phyloP scores from a whole-genome alignment of 2,329 filamentous ascomycete species.

The Chaetoscypha palmicola region DNA sequence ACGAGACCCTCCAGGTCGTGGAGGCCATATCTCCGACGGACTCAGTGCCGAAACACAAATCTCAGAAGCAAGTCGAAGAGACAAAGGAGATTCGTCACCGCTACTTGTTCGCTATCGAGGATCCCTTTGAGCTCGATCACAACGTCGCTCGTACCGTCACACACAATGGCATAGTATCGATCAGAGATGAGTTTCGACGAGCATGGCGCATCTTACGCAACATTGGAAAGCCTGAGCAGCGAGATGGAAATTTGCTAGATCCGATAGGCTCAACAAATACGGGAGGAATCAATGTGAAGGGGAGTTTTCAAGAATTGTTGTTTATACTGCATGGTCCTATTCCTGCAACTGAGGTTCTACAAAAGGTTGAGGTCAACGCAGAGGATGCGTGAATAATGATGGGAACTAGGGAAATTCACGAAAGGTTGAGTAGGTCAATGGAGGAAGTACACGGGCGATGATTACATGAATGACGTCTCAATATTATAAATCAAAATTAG shows the following conservation, averaged over 20 bases:
- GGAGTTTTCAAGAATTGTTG: slow-evolving; percentile 18
- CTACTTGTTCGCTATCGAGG: slow-evolving; percentile 84
- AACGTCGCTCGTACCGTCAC: slow-evolving; percentile 85
- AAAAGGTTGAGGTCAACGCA: background rate
- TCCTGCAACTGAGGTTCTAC: background rate
- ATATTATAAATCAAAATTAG: background rate
- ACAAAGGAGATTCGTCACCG: slow-evolving; percentile 66
- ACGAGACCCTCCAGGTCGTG: background rate
- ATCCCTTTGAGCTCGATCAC: slow-evolving; percentile 82
- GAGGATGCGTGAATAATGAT: background rate
- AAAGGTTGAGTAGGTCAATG: background rate
- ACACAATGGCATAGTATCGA: slow-evolving; percentile 72
- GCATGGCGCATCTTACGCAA: slow-evolving; percentile 65
- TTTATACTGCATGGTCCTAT: slow-evolving; percentile 23
- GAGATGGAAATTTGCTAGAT: slow-evolving; percentile 24
- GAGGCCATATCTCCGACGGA: background rate
- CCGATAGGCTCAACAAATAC: slow-evolving; percentile 4
- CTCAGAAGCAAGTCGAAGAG: slow-evolving; percentile 23
- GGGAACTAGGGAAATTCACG: background rate
- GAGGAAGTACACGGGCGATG: background rate
- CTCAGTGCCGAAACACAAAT: slow-evolving; percentile 4
- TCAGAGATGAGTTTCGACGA: slow-evolving; percentile 76
- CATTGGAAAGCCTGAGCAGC: slow-evolving; percentile 35
- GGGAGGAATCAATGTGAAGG: slow-evolving; percentile 9
- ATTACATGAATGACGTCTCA: background rate